Conservation (phyloP, 1,284 basidiomycete species). For the Rhodotorula sp. region DNA sequence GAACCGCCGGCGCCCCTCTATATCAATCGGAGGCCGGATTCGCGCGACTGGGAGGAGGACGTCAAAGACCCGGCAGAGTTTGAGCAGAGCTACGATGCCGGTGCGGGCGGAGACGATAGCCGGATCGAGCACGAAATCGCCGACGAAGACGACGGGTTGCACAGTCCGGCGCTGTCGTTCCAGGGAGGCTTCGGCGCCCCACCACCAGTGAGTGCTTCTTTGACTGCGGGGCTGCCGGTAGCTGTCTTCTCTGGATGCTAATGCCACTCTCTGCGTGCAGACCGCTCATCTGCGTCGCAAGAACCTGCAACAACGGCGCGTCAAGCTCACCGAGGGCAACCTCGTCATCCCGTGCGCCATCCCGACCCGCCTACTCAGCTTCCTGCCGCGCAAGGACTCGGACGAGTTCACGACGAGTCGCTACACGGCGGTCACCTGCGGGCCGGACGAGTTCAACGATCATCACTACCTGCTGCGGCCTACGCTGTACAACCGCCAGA, state of each 20-base stretch:
- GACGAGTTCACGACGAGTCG: slow-evolving; percentile 75
- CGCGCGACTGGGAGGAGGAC: slow-evolving; percentile 19
- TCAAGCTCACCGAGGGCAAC: slow-evolving; percentile 68
- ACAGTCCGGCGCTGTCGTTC: slow-evolving; percentile 29
- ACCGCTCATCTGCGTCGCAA: slow-evolving; percentile 39
- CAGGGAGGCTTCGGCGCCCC: slow-evolving; percentile 39
- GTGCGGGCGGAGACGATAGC: not conserved
- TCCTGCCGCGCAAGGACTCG: slow-evolving; percentile 75
- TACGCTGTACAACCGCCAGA: slow-evolving; percentile 72
- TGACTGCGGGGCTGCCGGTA: too few relatives aligned
- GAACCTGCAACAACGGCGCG: slow-evolving; percentile 52
- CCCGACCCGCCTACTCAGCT: slow-evolving; percentile 68
- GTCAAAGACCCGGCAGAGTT: slow-evolving; percentile 28
- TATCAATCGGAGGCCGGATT: not conserved
- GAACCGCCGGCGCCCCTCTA: slow-evolving; percentile 4
- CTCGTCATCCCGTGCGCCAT: slow-evolving; percentile 80
- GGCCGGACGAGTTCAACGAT: slow-evolving; percentile 86
- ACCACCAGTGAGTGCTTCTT: slow-evolving; percentile 23
- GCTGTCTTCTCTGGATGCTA: too few relatives aligned
- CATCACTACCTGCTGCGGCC: slow-evolving; percentile 83
- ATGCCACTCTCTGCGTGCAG: not conserved
- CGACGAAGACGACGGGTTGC: slow-evolving; percentile 5
- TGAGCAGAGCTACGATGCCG: slow-evolving; percentile 34
- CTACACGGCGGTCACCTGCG: slow-evolving; percentile 82
- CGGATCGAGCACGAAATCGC: not conserved